Base-by-base conservation (phyloP, 1,284 basidiomycete genomes). In the Leccinum ambiguum region DNA sequence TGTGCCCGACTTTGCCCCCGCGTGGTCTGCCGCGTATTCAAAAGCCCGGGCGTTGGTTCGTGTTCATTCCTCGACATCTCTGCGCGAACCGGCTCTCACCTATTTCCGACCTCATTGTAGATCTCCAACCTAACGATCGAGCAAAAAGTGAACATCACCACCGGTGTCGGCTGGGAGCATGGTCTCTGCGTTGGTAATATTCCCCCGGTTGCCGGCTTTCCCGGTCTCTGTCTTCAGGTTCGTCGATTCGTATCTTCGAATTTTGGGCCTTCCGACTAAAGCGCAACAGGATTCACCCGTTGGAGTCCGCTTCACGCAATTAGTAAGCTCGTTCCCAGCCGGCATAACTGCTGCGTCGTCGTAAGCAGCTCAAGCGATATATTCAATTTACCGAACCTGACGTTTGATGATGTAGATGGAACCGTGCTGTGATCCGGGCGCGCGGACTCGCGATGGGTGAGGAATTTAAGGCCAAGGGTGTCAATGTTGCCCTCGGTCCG, bases 391-490 rank as follows among this genome's bases (percentile, higher is more conserved):
- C 26, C 11, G 7, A 10, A 11, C 9, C 3, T 4, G 14, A 36
- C 48, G 2, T 6, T 56, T 23, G 2, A 1, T 56, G n/a, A 3
- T 57, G 1, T 36, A 75, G 76, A 62, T 77, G 73, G 73, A 75
- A 77, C 41, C 75, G 76, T 50, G 68, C 64, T 77, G 82, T 84
- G 74, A 87, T 83, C 73, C 82, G 77, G 36, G 82, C 80, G 21
- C 83, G 92, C 64, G 93, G 89, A 5, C 75, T 82, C 4, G 91
- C 91, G 1, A 79, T 94, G 67, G 93, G 88, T 4, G 78, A 86
- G 61, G 92, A 95, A 77, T 88, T 87, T 75, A 80, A 84, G 57
- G 85, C 82, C 30, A 93, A 94, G 76, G 93, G 93, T 30, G 83
- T 87, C 56, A 84, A 94, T 71, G 80, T 86, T 23, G 79, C 78